Evolutionary conservation across 768 basidiomycete genomes (phyloP), one percentile per base, ranked within the genome.

Genomic region (Heimioporus sp.): DNA sequence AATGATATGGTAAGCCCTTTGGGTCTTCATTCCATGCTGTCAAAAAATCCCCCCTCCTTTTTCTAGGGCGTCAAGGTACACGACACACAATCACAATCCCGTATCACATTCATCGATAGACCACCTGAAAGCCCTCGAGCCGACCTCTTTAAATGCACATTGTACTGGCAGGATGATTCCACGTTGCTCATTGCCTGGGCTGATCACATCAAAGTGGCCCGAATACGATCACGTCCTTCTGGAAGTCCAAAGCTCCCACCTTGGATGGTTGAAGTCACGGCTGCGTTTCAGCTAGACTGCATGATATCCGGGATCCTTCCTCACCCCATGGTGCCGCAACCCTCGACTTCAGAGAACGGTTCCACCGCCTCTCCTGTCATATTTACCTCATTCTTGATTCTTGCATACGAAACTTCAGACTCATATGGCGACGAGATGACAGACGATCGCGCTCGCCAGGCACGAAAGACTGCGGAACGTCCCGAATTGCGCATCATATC

Each of bases 141-240:
- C 0, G 97, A 99, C 63, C 78, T 98, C 9, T 98, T 95, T 81
- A 95, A 93, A 62, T 96, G 91, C 65, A 87, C 82, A 0, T 78
- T 99, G 2, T 75, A 85, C 51, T 99, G 96, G 95, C 90, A 92
- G 61, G 93, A 97, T 63, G 90, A 95, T 61, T 80, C 82, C 1
- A 94, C 92, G 0, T 78, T 99, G 3, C 79, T 99, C 36, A 87
- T 98, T 43, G 89, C 84, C 2, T 98, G 95, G 97, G 93, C 94
- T 10, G 90, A 95, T 69, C 78, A 85, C 47, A 89, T 98, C 76
- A 96, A 92, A 65, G 86, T 98, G 21, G 92, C 88, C 7, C 82
- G 90, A 12, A 79, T 96, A 49, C 82, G 87, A 16, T 75, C 82
- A 3, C 77, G 87, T 36, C 77, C 75, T n/a, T 67, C 78, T 5